Conservation (phyloP, 306 rosid genomes). For the Cyamopsis tetragonoloba region DNA sequence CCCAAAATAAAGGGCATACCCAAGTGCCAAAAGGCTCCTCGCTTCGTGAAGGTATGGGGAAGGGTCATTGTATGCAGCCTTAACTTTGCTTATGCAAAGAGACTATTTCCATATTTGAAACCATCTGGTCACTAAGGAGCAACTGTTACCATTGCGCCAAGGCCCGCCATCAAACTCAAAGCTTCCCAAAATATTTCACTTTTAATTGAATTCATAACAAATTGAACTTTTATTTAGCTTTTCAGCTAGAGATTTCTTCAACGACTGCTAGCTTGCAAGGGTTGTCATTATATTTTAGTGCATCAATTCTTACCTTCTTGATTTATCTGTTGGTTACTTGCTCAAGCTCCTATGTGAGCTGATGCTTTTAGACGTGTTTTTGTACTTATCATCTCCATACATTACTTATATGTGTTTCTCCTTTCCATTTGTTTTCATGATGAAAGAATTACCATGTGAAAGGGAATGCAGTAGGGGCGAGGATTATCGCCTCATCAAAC, state of each 20-base stretch:
- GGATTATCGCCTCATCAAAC: slow-evolving; percentile 92
- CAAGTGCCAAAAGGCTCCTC: no score
- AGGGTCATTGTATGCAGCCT: no score
- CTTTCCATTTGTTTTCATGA: slow-evolving; percentile 21
- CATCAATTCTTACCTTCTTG: neutral
- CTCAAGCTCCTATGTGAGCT: neutral
- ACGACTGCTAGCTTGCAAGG: neutral
- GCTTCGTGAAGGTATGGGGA: no score
- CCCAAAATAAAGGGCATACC: no score
- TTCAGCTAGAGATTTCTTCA: neutral
- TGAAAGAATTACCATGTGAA: slow-evolving; percentile 80
- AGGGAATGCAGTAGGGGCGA: slow-evolving; percentile 98
- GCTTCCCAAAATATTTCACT: neutral
- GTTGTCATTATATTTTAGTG: neutral
- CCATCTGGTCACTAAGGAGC: no score
- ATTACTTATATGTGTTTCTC: slow-evolving; percentile 18
- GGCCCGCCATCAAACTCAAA: no score
- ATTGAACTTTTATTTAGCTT: neutral
- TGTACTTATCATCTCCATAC: neutral
- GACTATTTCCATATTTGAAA: no score
- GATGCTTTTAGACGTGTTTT: neutral
- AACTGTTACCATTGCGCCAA: no score
- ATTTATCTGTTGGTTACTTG: slow-evolving; percentile 13
- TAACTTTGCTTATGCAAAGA: no score
- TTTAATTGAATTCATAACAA: neutral